Base-by-base conservation (phyloP, 2,329 filamentous ascomycete genomes). In the Aspergillus neoniger region DNA sequence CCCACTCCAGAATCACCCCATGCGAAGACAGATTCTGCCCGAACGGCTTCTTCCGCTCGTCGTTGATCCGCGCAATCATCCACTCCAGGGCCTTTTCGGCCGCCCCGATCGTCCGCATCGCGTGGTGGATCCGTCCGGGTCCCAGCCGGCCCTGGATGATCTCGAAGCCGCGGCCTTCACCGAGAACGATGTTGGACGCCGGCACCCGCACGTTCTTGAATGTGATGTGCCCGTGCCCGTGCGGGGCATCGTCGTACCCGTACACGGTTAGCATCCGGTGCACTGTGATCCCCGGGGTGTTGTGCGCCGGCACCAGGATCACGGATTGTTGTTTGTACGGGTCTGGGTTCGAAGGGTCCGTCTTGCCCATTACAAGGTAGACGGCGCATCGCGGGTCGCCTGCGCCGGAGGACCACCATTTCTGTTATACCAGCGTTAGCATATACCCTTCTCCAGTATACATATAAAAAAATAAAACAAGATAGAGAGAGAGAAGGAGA, bases 391-490 rank as follows among this genome's bases (percentile, higher is more conserved):
- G 86, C 60, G 90, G 90, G 79, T 99, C 95, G 60, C 95, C 95
- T 17, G 93, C 92, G 66, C 95, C 95, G 65, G 91, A 96, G 28
- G 92, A 96, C 95, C 95, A 99, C 95, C 95, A 99, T 91, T 99
- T 99, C 86, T 94, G 65, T 14, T 14, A 17, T 14, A 36, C 32
- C 32, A 36, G 32, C 4, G 1, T 36, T 36, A 36, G 32, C 12
- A 14, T 32, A 32, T 32, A 12, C 9, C 28, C 2, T 30, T 30
- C 9, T 30, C 28, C 28, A 23, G 5, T 23, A 23, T 23, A 23
- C 23, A 23, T 23, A 23, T 23, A 23, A 6, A 6, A 23, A n/a
- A n/a, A n/a, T n/a, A n/a, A n/a, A n/a, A n/a, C n/a, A n/a, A n/a
- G n/a, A n/a, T n/a, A n/a, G n/a, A n/a, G n/a, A n/a, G n/a, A n/a